These are phyloP conservation scores for Megacollybia marginata DNA, from an alignment of 768 basidiomycete species.

Conservation along the genomic window DNA sequence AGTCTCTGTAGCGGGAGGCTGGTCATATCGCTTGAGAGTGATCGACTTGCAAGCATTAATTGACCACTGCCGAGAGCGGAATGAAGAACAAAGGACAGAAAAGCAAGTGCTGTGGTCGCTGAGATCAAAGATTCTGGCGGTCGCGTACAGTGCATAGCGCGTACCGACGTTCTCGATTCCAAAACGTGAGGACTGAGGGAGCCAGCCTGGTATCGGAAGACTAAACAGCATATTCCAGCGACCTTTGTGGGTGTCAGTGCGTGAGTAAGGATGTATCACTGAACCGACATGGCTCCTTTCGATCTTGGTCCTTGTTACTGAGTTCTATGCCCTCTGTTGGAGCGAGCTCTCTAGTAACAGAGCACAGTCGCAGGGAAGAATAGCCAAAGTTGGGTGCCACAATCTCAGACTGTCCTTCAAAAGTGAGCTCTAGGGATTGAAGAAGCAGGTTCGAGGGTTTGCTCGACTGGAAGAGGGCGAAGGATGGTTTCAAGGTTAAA, in stretches of 20 bases:
- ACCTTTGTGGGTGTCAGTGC: slow-evolving; percentile 19
- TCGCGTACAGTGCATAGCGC: slow-evolving; percentile 60
- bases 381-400: slow-evolving; percentile 62
- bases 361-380: slow-evolving; percentile 58
- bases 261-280: slow-evolving; percentile 1
- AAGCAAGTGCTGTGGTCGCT: slow-evolving; percentile 28
- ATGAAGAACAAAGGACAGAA: slow-evolving; percentile 47
- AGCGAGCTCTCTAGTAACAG: slow-evolving; percentile 56
- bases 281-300: slow-evolving; percentile 39
- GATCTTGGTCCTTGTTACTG: slow-evolving; percentile 58
- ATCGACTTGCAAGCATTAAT: slow-evolving; percentile 37
- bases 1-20: slow-evolving; percentile 30
- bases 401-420: slow-evolving; percentile 83
- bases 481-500: slow-evolving; percentile 51
- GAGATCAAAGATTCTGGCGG: slow-evolving; percentile 47
- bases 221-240: slow-evolving; percentile 77
- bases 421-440: slow-evolving; percentile 64
- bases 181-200: slow-evolving; percentile 54
- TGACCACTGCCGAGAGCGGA: slow-evolving; percentile 36
- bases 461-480: slow-evolving; percentile 48
- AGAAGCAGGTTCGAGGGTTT: slow-evolving; percentile 47
- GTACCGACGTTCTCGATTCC: slow-evolving; percentile 49
- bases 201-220: slow-evolving; percentile 84
- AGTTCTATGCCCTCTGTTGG: slow-evolving; percentile 49
- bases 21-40: slow-evolving; percentile 45